Evolutionary conservation across 768 basidiomycete species (phyloP), one percentile per base, ranked within the genome.

Genomic region (Boletus sp.): DNA sequence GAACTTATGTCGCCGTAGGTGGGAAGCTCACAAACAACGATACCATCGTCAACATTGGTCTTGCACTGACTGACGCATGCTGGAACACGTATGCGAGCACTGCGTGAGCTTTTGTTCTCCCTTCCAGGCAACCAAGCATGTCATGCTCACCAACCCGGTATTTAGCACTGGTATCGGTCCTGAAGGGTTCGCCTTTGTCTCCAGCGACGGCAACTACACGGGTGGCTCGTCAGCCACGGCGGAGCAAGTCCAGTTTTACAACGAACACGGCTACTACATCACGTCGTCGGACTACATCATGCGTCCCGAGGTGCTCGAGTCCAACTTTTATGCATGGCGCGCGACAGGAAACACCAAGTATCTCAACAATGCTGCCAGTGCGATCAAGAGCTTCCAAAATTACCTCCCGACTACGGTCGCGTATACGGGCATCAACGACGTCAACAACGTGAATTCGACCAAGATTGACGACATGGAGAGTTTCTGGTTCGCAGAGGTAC

Each of bases 151-250:
- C 17, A 12, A 15, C 15, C 40, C 18, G 18, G 14, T 7, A n/a
- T n/a, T n/a, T n/a, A 89, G 88, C 3, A 89, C 89, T 29, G 87
- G 87, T 6, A 90, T 92, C 32, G 90, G 90, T 39, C 89, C 89
- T 3, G 90, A 91, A 68, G 65, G 52, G 0, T 91, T 90, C 54
- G 84, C 82, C 1, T 89, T 74, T 70, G 78, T 80, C 24, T 83
- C 87, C 20, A 67, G 74, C 17, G 86, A 89, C 59, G 87, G 87
- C 4, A 77, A 74, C 67, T 87, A 77, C 69, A 88, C 88, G 0
- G 85, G 84, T n/a, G 75, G 71, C 10, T 47, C 52, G 45, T 5
- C 69, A 1, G 76, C 79, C 10, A 40, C 71, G 62, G 8, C 58
- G 63, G 3, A 71, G 54, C 39, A 79, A 83, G 57, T 76, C 6